Base-by-base conservation (phyloP, 2,329 filamentous ascomycete species). In the Davidsoniella neocaledoniae region DNA sequence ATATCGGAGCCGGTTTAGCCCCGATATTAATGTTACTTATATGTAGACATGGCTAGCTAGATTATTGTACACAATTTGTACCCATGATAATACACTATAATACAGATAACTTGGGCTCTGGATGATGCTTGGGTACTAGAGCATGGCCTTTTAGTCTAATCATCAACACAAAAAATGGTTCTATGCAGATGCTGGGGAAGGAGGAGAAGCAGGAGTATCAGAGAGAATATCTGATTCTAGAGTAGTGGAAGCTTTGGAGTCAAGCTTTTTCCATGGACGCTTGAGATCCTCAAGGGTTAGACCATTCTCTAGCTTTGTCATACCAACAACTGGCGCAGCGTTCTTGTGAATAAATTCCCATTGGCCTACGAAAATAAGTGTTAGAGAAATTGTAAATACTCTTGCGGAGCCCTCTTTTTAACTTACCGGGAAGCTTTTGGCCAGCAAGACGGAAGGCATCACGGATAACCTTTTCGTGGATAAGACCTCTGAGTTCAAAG, bases 261-360 rank as follows among this genome's bases (percentile, higher is more conserved):
- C 51, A 25, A 44, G n/a, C 36, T 53, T 58, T 42, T 79, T 76
- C 65, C 87, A 77, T 45, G 88, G 84, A 58, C 79, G 77, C 71
- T 86, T 91, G 61, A 98, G 68, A 40, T 83, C 81, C 58, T 90
- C 86, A 59, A 90, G 66, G 19, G 87, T 94, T 25, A 94, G 64
- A 7, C 87, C 87, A 53, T 86, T 77, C 29, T 53, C 51, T 49
- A 98, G 67, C 66, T 94, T 95, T 17, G 88, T 96, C 55, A 95
- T 79, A 26, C 91, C 91, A 61, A 98, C 90, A 37, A 94, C 76
- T 0, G 91, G 79, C 2, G 87, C 73, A 58, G 95, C 91, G 6
- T 86, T 87, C 67, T 86, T 95, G 70, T 81, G 86, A 33, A 95
- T 87, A 61, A 96, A 94, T 61, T 95, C 87, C 69, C 86, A 98